phyloP scores from a whole-genome alignment of 129 eudicot species.

The Heracleum sosnowskyi region DNA sequence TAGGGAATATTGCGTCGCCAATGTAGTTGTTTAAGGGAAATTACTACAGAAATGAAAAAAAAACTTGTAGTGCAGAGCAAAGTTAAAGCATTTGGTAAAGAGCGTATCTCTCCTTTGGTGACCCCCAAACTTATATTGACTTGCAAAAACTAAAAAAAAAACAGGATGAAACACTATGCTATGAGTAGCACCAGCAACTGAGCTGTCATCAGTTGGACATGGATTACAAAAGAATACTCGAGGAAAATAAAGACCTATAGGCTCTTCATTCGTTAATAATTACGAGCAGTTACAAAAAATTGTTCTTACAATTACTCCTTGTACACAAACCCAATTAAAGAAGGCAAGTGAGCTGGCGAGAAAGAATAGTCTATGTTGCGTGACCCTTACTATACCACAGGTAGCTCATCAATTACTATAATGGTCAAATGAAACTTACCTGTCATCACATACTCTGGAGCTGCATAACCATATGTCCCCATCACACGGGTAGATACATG shows the following conservation, averaged over 20 bases:
- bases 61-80: background rate
- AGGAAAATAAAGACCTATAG: background rate
- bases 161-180: background rate
- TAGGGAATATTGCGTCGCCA: background rate
- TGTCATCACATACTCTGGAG: conserved; percentile 97
- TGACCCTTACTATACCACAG: background rate
- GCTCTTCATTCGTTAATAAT: background rate
- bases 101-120: background rate
- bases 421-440: conserved; percentile 32
- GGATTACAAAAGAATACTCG: too few relatives aligned
- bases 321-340: background rate
- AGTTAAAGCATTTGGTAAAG: background rate
- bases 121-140: background rate
- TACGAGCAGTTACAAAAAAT: background rate
- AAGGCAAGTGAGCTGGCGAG: background rate
- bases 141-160: background rate
- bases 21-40: background rate
- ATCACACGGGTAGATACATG: conserved; percentile 96
- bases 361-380: background rate
- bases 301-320: background rate
- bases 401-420: background rate
- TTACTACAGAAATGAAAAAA: background rate
- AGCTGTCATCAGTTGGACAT: background rate
- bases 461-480: conserved; percentile 99
- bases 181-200: background rate